These are phyloP conservation scores for Triticum timopheevii DNA, from an alignment of 176 grass and related monocot species.

Conservation along the genomic window DNA sequence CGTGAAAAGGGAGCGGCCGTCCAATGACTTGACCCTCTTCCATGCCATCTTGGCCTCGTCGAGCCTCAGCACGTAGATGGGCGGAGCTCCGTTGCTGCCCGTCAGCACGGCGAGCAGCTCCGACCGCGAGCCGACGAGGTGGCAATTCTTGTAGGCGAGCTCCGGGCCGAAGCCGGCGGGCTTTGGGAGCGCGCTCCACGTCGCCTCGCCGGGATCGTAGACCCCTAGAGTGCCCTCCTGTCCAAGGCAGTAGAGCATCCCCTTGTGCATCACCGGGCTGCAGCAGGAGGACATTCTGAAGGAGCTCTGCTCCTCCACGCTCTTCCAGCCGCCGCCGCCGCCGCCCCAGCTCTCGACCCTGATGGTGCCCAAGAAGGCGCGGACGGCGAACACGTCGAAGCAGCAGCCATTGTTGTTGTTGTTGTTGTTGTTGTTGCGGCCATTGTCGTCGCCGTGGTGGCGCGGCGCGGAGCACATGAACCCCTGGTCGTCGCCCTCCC, in stretches of 20 bases:
- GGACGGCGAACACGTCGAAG: neutral
- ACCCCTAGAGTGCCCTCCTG: neutral
- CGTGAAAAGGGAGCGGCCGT: neutral
- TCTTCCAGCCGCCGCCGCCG: neutral
- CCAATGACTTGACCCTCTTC: slow-evolving; percentile 6
- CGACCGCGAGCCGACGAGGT: neutral
- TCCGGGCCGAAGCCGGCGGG: neutral
- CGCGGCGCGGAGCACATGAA: neutral
- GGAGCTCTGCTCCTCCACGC: neutral
- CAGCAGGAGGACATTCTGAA: neutral
- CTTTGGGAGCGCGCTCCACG: neutral
- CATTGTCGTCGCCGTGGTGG: neutral
- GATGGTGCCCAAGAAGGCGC: neutral
- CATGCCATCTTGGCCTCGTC: neutral
- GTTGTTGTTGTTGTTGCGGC: neutral
- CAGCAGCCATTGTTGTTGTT: neutral
- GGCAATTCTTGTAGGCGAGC: neutral
- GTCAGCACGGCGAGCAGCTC: neutral
- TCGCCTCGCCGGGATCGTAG: neutral
- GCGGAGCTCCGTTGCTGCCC: neutral
- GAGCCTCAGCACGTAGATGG: neutral
- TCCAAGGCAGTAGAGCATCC: neutral
- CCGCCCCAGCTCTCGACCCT: neutral
- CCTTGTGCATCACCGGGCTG: slow-evolving; percentile 17
- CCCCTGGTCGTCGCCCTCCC: neutral